phyloP scores from a whole-genome alignment of 352 stramenopile genomes.

The Vaucheria bursata region DNA sequence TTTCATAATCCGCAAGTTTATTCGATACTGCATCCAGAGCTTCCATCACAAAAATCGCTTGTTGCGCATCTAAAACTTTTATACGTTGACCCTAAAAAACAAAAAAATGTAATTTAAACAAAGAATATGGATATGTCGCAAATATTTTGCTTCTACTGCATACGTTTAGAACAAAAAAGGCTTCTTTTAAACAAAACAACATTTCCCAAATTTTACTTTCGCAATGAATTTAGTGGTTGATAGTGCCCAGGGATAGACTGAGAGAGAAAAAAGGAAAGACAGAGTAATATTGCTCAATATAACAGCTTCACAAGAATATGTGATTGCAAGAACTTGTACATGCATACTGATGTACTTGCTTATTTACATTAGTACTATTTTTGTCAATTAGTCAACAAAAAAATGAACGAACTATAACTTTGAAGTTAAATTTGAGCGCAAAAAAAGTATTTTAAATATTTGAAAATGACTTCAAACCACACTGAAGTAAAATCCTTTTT shows the following conservation, averaged over 20 bases:
- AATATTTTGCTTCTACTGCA: not conserved
- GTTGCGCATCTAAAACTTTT: not conserved
- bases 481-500: no score
- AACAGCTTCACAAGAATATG: no score
- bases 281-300: no score
- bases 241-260: not conserved
- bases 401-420: no score
- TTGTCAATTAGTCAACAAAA: no score
- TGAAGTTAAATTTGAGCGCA: no score
- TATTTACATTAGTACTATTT: no score
- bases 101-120: not conserved
- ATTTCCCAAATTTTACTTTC: not conserved
- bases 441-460: no score
- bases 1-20: not conserved
- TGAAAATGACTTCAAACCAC: no score
- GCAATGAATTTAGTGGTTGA: not conserved
- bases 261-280: not conserved
- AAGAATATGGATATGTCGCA: not conserved
- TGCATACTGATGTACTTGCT: no score
- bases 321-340: no score
- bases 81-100: conserved; percentile 2
- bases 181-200: not conserved
- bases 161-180: not conserved
- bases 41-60: not conserved
- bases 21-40: not conserved